Conservation (phyloP, 495 filamentous ascomycete genomes). For the Neurospora sp. region DNA sequence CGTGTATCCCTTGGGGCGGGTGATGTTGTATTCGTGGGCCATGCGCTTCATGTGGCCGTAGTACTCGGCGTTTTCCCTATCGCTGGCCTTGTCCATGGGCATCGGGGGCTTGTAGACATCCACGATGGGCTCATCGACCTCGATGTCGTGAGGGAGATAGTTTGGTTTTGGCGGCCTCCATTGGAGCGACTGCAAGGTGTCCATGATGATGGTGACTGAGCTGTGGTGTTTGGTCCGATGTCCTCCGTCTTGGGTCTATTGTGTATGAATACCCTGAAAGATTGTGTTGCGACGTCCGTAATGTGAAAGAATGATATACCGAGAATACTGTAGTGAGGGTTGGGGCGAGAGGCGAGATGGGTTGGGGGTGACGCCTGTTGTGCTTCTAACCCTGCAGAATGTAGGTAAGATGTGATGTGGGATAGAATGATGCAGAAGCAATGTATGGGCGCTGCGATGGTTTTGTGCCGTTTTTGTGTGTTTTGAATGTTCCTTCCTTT, state of each 20-base stretch:
- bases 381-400: not conserved
- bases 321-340: not conserved
- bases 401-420: not conserved
- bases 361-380: not conserved
- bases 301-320: not conserved
- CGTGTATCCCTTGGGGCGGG: slow-evolving; percentile 66
- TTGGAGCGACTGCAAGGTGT: slow-evolving; percentile 16
- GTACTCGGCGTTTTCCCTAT: slow-evolving; percentile 48
- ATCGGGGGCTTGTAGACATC: slow-evolving; percentile 50
- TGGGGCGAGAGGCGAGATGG: not conserved
- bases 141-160: slow-evolving; percentile 37
- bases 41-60: slow-evolving; percentile 55
- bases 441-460: not conserved
- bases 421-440: not conserved
- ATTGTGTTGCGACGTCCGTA: not conserved
- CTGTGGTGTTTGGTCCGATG: not conserved
- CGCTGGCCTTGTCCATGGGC: slow-evolving; percentile 42
- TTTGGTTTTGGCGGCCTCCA: slow-evolving; percentile 37
- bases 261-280: not conserved
- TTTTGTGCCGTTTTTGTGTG: not conserved
- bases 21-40: slow-evolving; percentile 63
- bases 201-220: slow-evolving; percentile 5
- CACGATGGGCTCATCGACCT: slow-evolving; percentile 45
- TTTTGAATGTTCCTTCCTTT: not conserved
- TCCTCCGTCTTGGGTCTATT: not conserved